Conservation (phyloP, 1,284 basidiomycete species). For the Cryptococcus sp. region DNA sequence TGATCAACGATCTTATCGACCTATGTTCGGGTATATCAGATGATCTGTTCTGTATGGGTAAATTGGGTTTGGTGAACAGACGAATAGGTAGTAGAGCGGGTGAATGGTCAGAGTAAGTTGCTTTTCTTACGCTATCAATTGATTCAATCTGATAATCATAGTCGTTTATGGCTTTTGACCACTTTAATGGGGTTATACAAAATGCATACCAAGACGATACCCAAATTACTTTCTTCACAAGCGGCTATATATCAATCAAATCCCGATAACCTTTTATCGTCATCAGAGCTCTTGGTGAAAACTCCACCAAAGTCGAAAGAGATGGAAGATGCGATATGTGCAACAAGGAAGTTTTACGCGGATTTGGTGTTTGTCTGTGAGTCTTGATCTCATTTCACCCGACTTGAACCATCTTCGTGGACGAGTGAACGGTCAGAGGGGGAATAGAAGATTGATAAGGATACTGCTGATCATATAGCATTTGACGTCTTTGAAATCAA, state of each 20-base stretch:
- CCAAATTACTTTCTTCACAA: conserved; percentile 5
- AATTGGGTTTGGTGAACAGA: conserved; percentile 29
- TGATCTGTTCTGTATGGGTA: conserved; percentile 37
- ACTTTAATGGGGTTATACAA: conserved; percentile 38
- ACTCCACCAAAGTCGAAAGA: conserved; percentile 6
- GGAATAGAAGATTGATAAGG: background rate
- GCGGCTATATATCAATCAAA: background rate
- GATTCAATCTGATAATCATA: conserved; percentile 3
- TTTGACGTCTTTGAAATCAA: conserved; percentile 39
- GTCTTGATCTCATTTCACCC: conserved; percentile 7
- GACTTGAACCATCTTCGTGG: too few relatives aligned
- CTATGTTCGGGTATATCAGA: conserved; percentile 35
- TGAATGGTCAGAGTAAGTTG: conserved; percentile 32
- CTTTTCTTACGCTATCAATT: too few relatives aligned
- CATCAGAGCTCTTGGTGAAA: background rate
- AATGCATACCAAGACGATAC: conserved; percentile 27
- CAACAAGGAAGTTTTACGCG: conserved; percentile 32
- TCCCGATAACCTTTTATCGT: background rate
- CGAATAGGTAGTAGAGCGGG: conserved; percentile 26
- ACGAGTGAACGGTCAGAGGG: too few relatives aligned
- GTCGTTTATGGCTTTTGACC: conserved; percentile 40
- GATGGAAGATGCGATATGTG: conserved; percentile 27
- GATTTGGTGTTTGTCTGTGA: conserved; percentile 43
- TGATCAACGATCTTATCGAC: conserved; percentile 37
- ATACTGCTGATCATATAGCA: conserved; percentile 15